phyloP scores from a whole-genome alignment of 441 rosid species.

The Eruca vesicaria region DNA sequence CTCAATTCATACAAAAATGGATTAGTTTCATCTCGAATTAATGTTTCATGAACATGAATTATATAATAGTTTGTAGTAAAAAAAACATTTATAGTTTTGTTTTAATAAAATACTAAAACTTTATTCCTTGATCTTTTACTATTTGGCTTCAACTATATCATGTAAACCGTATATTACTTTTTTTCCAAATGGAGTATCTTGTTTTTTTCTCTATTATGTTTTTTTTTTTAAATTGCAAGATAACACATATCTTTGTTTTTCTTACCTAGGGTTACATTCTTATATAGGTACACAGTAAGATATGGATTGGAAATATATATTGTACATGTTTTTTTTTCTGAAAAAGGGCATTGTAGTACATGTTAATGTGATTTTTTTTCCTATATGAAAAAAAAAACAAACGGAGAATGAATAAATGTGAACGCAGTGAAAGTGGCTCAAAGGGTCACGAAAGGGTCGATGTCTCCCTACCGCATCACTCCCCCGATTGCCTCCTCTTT shows the following conservation, averaged over 20 bases:
- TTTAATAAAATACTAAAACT: not conserved
- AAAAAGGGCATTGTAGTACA: too few species aligned
- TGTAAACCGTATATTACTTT: not conserved
- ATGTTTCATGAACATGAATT: not conserved
- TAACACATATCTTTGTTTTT: not conserved
- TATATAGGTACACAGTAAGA: not conserved
- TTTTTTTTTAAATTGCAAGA: not conserved
- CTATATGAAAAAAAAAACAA: not conserved
- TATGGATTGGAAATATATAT: not conserved
- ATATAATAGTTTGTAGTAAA: not conserved
- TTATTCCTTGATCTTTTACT: not conserved
- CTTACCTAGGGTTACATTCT: not conserved
- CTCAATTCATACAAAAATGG: not conserved
- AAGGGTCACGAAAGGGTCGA: slow-evolving; percentile 48
- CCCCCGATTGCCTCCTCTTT: slow-evolving; percentile 40
- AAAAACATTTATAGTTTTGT: not conserved
- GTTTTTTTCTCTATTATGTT: not conserved
- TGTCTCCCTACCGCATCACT: slow-evolving; percentile 20
- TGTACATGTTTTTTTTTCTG: too few species aligned
- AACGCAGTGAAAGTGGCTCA: slow-evolving; percentile 42
- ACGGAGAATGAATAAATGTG: not conserved
- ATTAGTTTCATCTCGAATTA: not conserved
- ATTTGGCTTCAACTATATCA: not conserved
- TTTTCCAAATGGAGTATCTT: not conserved
- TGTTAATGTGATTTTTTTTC: not conserved